Conservation (phyloP, 2,329 filamentous ascomycete species). For the Apiospora hydei region DNA sequence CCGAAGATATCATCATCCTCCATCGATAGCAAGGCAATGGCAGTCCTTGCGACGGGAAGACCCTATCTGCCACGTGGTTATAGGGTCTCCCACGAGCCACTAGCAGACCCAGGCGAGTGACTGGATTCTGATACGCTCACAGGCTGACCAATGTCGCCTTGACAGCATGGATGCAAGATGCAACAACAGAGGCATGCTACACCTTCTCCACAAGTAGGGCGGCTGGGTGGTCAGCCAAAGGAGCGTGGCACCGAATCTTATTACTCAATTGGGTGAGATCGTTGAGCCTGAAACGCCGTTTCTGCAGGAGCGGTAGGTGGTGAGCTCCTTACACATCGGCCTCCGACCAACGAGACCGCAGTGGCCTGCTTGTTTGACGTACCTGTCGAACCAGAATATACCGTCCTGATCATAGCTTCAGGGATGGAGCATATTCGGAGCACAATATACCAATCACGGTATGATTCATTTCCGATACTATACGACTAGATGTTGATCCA, state of each 20-base stretch:
- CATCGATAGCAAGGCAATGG: not conserved
- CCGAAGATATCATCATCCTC: not conserved
- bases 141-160: not conserved
- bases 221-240: conserved; percentile 12
- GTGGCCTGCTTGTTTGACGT: not conserved
- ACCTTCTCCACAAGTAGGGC: not conserved
- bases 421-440: not conserved
- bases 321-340: not conserved
- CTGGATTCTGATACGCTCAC: not conserved
- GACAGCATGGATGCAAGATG: not conserved
- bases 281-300: conserved; percentile 18
- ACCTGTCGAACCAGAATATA: not conserved
- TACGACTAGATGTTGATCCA: not conserved
- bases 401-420: not conserved
- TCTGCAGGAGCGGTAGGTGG: not conserved
- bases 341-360: conserved; percentile 1
- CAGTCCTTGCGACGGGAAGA: conserved; percentile 2
- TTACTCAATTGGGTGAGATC: conserved; percentile 19
- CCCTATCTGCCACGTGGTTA: conserved; percentile 12
- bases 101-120: conserved; percentile 3
- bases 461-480: not conserved
- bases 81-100: not conserved
- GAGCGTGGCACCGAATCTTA: conserved; percentile 12
- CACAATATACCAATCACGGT: not conserved
- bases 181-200: not conserved